These are phyloP conservation scores for Sphagnum tenellum DNA, from an alignment of 225 moss, liverwort and hornwort species.

Conservation along the genomic window DNA sequence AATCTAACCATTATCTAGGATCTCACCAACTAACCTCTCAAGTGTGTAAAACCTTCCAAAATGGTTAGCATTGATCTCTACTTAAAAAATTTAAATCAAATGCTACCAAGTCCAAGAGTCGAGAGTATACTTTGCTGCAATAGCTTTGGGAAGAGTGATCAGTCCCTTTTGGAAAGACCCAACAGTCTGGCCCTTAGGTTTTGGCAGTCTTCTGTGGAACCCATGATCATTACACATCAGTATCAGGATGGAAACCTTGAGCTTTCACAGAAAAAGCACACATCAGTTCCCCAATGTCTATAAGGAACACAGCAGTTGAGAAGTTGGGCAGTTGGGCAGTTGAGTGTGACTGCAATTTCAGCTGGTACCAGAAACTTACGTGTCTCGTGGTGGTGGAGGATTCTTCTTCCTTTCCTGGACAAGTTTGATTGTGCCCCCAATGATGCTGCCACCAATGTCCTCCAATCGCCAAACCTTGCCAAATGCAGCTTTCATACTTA, in stretches of 20 bases:
- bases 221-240: not conserved
- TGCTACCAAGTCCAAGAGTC: no score
- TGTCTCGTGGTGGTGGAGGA: constrained; percentile 85
- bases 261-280: no score
- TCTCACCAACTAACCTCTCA: not conserved
- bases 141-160: constrained; percentile 86
- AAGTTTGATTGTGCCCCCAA: constrained; percentile 70
- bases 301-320: no score
- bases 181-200: constrained; percentile 94
- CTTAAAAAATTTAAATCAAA: no score
- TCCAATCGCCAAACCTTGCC: constrained; percentile 97
- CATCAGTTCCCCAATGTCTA: no score
- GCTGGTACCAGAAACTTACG: constrained; percentile 24
- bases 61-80: no score
- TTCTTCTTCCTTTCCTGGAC: constrained; percentile 80
- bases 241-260: no score
- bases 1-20: not conserved
- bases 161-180: constrained; percentile 88
- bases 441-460: constrained; percentile 85
- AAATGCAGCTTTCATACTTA: constrained; percentile 99
- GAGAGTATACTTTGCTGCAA: constrained; percentile 61
- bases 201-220: constrained; percentile 75
- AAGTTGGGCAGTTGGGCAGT: no score
- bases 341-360: no score
- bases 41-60: no score